Evolutionary conservation across 371 early-diverging fungal species (phyloP), one percentile per base, ranked within the genome.

Genomic region (Dinochytrium kinnereticum): DNA sequence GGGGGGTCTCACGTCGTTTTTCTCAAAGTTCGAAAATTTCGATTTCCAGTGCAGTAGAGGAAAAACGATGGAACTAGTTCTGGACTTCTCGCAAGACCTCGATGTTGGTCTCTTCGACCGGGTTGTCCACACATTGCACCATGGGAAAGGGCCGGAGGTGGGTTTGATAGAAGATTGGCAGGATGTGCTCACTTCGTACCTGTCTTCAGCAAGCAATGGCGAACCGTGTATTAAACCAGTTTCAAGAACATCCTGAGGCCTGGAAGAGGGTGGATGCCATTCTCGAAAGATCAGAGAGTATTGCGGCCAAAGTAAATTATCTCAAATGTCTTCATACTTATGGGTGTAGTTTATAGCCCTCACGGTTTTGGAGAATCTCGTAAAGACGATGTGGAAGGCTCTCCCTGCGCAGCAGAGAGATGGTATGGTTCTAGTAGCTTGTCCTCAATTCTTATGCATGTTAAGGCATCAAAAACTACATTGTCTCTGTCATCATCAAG

Each of bases 371-470:
- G 99, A 99, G 80, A 94, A 94, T 77, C 90, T 98, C 30, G 93
- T 99, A 73, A 96, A 97, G 82, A 96, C 96, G 19, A 89, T 95
- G 85, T 99, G 99, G 99, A 95, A 95, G 79, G 89, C 95, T 13
- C 89, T 99, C 51, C 94, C 95, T 40, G 86, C 85, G 19, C 94
- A 92, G 39, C 97, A 98, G 75, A 90, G 96, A 75, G 90, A 91
- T 74, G 98, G 98, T 89, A 37, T 53, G 26, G 7, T 34, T n/a
- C n/a, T n/a, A n/a, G n/a, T n/a, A n/a, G n/a, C n/a, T n/a, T n/a
- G n/a, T n/a, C n/a, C n/a, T n/a, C n/a, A n/a, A n/a, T n/a, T n/a
- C n/a, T n/a, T n/a, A n/a, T n/a, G n/a, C 15, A 17, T 44, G 19
- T 34, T 31, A 55, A 96, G 96, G 95, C 31, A 98, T 98, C 80